These are phyloP conservation scores for Venturia effusa DNA, from an alignment of 2,329 filamentous ascomycete genomes.

Conservation along the genomic window DNA sequence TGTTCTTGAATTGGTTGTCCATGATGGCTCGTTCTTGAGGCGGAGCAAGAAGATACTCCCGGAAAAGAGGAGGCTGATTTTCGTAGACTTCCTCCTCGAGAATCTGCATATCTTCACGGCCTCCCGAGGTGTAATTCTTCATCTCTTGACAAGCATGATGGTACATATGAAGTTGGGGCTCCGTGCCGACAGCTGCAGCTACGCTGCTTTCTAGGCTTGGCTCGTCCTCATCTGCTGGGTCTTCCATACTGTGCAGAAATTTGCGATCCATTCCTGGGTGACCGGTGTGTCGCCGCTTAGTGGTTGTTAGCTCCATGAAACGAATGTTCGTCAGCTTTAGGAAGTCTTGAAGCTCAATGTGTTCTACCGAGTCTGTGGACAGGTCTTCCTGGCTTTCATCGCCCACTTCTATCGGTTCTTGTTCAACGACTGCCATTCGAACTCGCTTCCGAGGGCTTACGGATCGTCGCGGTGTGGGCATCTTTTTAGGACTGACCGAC, in stretches of 20 bases:
- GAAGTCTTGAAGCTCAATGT: conserved; percentile 82
- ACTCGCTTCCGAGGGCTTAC: conserved; percentile 9
- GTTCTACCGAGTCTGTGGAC: conserved; percentile 43
- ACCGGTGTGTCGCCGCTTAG: conserved; percentile 78
- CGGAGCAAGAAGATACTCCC: conserved; percentile 78
- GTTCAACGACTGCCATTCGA: conserved; percentile 14
- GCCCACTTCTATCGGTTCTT: conserved; percentile 18
- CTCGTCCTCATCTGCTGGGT: conserved; percentile 38
- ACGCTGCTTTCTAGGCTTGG: conserved; percentile 61
- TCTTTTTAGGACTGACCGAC: conserved; percentile 27
- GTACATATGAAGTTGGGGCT: conserved; percentile 88
- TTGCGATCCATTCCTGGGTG: conserved; percentile 35
- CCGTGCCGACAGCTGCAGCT: conserved; percentile 78
- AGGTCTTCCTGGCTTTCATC: conserved; percentile 26
- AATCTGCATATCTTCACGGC: conserved; percentile 76
- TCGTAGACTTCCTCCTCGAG: conserved; percentile 83
- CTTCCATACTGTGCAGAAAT: conserved; percentile 26
- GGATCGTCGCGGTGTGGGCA: conserved; percentile 22
- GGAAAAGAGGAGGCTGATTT: conserved; percentile 84
- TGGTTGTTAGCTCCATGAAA: conserved; percentile 98
- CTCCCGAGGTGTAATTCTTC: conserved; percentile 93
- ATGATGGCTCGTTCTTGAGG: conserved; percentile 76
- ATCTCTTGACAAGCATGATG: conserved; percentile 91
- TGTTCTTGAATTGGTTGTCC: conserved; percentile 96
- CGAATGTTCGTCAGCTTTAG: conserved; percentile 91